Base-by-base conservation (phyloP, 352 stramenopile species). In the Phytophthora litchii region DNA sequence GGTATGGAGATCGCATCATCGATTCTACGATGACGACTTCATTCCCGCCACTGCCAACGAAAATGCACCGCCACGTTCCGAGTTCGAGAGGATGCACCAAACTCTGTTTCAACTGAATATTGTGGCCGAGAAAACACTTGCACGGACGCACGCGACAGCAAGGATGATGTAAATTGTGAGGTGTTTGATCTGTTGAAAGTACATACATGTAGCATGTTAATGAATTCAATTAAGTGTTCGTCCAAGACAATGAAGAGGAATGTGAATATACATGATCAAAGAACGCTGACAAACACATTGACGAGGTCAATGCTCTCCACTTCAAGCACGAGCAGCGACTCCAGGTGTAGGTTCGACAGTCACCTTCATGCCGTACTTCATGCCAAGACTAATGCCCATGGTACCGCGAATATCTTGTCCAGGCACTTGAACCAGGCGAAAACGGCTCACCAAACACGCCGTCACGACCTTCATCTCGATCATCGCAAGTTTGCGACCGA, bases 401-500 rank as follows among this genome's bases (percentile, higher is more conserved):
- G 73, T 69, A 32, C 75, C 77, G 1, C 63, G 74, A 46, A 87
- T 58, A 20, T 71, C 44, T 20, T 87, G 70, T 0, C 54, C 71
- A 0, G 72, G 60, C 1, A 78, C 27, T 41, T 80, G 13, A 2
- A 37, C 51, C 10, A 95, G 48, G 32, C 85, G 49, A 47, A 89
- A 94, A 17, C 77, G 64, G 10, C 72, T 70, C 20, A 96, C 54
- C 19, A 94, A 37, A 36, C 52, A 63, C 19, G 67, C 64, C 3
- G 77, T 55, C 32, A 89, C 68, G 21, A 91, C 65, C 41, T 94
- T 92, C 65, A 93, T 87, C 65, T 95, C 78, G 5, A 94, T 55
- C 66, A 94, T 68, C 6, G 88, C 86, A 3, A 96, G 45, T 16
- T 78, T 67, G 32, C 40, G 51, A 12, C 67, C 67, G 12, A 76